Percentiles rank a stretch among this genome's conserved stretches.
These are phyloP conservation scores for Candida albicans DNA, from an alignment of 1,139 yeast genomes.

Conservation along the genomic window DNA sequence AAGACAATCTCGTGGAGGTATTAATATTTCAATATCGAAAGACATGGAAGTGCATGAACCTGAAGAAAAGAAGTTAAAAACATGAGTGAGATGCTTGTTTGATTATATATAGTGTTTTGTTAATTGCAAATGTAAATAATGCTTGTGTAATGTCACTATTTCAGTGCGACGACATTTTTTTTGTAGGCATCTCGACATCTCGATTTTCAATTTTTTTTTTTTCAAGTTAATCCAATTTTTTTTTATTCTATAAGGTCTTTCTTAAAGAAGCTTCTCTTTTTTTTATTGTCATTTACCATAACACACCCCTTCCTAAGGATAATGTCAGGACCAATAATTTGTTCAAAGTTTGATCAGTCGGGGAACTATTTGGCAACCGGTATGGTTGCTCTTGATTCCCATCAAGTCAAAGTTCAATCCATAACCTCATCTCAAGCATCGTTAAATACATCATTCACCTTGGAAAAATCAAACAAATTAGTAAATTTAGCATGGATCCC, in stretches of 20 bases:
- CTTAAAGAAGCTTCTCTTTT: neutral
- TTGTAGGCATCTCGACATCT: constrained; percentile 4
- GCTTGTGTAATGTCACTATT: neutral
- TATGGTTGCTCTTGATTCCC: constrained; percentile 69
- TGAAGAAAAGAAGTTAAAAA: constrained; percentile 1
- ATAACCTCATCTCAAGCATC: constrained; percentile 37
- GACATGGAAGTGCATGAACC: neutral
- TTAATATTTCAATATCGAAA: constrained; percentile 14
- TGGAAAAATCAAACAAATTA: constrained; percentile 57
- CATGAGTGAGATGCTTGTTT: too few relatives aligned
- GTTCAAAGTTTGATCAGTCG: constrained; percentile 52
- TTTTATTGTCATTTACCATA: neutral
- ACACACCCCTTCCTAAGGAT: neutral
- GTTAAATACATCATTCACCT: constrained; percentile 42
- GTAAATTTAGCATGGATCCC: constrained; percentile 60
- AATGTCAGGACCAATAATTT: constrained; percentile 27
- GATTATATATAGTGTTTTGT: neutral
- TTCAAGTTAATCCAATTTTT: constrained; percentile 5
- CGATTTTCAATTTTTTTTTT: constrained; percentile 2
- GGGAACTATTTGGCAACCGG: constrained; percentile 67
- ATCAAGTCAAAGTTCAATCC: constrained; percentile 67
- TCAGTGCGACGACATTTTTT: constrained; percentile 1
- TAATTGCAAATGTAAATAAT: neutral
- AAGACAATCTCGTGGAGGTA: constrained; percentile 33
- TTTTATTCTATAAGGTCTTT: neutral